A percentile compares a stretch with the other conserved stretches of the same genome.
These are phyloP conservation scores for Skeletonema marinoi DNA, from an alignment of 108 stramenopile genomes.

Conservation along the genomic window DNA sequence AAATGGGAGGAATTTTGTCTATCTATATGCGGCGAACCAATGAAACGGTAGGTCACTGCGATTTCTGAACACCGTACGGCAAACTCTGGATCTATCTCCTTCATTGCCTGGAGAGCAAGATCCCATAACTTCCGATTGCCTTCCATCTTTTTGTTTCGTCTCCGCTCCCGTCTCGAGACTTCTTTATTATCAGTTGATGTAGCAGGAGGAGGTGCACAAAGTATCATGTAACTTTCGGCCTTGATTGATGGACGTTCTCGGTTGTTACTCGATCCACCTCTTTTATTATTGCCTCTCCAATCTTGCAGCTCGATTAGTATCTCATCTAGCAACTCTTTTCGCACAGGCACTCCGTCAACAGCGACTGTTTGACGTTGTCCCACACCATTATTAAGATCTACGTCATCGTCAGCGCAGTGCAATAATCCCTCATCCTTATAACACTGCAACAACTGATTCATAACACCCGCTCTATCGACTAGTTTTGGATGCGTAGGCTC, in stretches of 20 bases:
- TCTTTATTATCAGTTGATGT: neutral
- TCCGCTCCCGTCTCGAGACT: constrained; percentile 18
- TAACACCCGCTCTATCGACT: constrained; percentile 28
- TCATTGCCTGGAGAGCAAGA: constrained; percentile 31
- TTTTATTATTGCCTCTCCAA: constrained; percentile 24
- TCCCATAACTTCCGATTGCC: constrained; percentile 32
- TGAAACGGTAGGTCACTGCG: constrained; percentile 52
- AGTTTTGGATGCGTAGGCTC: constrained; percentile 9
- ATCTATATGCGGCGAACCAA: constrained; percentile 54
- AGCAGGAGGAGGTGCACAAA: constrained; percentile 6
- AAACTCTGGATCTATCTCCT: constrained; percentile 39
- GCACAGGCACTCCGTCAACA: constrained; percentile 32
- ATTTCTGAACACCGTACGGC: constrained; percentile 41
- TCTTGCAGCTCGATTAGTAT: constrained; percentile 17
- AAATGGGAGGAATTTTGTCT: constrained; percentile 45
- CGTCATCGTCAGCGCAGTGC: neutral
- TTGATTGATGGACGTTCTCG: constrained; percentile 33
- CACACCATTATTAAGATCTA: constrained; percentile 9
- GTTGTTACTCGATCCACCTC: constrained; percentile 10
- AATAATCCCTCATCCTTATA: constrained; percentile 27
- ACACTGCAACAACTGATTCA: constrained; percentile 21
- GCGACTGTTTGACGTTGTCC: constrained; percentile 4
- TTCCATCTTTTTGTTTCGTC: constrained; percentile 31
- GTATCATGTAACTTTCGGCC: constrained; percentile 44
- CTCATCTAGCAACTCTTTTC: constrained; percentile 15